phyloP scores from a whole-genome alignment of 1,284 basidiomycete species.

The Pholiota adiposa region DNA sequence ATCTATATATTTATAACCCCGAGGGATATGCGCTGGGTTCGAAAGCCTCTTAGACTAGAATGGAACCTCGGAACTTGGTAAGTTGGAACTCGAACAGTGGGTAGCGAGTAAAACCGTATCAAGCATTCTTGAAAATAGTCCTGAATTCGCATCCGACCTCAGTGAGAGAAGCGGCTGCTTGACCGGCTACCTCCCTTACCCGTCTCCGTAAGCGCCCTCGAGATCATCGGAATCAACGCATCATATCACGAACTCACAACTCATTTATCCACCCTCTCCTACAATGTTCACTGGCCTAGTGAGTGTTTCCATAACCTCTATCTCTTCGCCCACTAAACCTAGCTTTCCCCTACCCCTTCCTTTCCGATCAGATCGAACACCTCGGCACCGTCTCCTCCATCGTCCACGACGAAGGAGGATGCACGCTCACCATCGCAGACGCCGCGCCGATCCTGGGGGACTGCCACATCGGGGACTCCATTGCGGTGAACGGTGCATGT shows the following conservation, averaged over 20 bases:
- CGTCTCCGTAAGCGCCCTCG: not conserved
- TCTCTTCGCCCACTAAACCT: not conserved
- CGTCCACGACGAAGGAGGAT: conserved; percentile 71
- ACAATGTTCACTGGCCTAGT: conserved; percentile 76
- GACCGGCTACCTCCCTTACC: not conserved
- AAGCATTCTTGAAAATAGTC: not conserved
- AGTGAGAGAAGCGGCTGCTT: too few species aligned
- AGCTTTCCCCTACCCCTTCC: not conserved
- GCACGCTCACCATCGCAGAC: conserved; percentile 82
- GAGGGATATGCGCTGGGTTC: not conserved
- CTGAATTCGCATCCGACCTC: too few species aligned
- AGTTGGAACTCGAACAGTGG: not conserved
- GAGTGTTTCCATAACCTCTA: conserved; percentile 28
- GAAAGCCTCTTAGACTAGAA: not conserved
- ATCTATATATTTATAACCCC: not conserved
- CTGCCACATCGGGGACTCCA: conserved; percentile 94
- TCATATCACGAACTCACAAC: too few species aligned
- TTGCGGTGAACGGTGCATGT: conserved; percentile 80
- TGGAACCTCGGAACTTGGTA: too few species aligned
- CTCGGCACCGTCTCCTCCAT: conserved; percentile 75
- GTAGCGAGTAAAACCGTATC: not conserved
- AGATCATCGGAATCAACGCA: too few species aligned
- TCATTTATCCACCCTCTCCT: not conserved
- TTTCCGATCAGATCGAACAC: conserved; percentile 70
- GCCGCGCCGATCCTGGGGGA: conserved; percentile 83